phyloP scores from a whole-genome alignment of 2,329 filamentous ascomycete genomes.

The Talaromyces islandicus region DNA sequence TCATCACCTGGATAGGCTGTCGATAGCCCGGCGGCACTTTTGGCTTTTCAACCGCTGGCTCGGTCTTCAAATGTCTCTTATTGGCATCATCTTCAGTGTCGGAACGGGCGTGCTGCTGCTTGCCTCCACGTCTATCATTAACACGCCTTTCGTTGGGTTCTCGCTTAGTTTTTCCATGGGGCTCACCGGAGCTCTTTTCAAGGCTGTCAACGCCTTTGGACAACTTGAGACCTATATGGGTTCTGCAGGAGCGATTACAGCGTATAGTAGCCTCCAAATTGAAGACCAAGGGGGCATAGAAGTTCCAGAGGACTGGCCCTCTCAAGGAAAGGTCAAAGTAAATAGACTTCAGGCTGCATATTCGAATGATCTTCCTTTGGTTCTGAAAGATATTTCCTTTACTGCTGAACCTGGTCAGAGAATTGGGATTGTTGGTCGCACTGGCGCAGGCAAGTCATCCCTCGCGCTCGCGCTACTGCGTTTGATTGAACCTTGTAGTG shows the following conservation, averaged over 20 bases:
- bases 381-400: constrained; percentile 67
- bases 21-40: constrained; percentile 59
- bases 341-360: constrained; percentile 66
- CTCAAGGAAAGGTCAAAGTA: constrained; percentile 67
- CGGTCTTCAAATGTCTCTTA: constrained; percentile 63
- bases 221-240: constrained; percentile 75
- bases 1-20: constrained; percentile 61
- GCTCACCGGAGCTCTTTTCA: constrained; percentile 59
- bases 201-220: constrained; percentile 61
- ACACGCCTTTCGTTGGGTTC: constrained; percentile 68
- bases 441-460: constrained; percentile 71
- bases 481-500: constrained; percentile 63
- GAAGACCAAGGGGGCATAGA: constrained; percentile 58
- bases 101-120: constrained; percentile 59
- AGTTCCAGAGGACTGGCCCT: constrained; percentile 68
- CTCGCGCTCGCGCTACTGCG: constrained; percentile 71
- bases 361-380: constrained; percentile 62
- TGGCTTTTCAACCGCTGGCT: constrained; percentile 75
- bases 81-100: constrained; percentile 65
- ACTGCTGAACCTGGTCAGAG: constrained; percentile 60
- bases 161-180: constrained; percentile 67
- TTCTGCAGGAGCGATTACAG: constrained; percentile 66
- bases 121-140: constrained; percentile 55
- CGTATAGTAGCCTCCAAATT: constrained; percentile 60
- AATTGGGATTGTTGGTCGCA: constrained; percentile 71